Conservation (phyloP, 1,139 yeast genomes). For the Martiniozyma asiatica region DNA sequence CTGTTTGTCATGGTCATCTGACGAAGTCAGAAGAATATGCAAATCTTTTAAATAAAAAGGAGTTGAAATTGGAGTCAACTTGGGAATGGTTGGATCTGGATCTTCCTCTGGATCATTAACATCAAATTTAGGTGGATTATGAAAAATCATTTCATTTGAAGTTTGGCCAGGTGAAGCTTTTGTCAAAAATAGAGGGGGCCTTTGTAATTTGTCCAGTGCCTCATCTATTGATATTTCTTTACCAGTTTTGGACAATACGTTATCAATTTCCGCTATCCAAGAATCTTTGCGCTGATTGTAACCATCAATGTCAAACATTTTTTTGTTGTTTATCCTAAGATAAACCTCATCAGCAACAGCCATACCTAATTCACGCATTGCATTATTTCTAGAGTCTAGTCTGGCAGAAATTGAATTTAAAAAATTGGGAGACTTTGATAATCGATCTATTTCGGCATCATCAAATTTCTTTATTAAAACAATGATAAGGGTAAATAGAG, state of each 20-base stretch:
- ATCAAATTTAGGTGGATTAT: too few relatives aligned
- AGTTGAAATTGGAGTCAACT: slow-evolving; percentile 26
- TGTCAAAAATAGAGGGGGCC: too few relatives aligned
- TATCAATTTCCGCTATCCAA: too few relatives aligned
- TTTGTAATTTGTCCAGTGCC: too few relatives aligned
- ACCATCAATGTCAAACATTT: slow-evolving; percentile 16
- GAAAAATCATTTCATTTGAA: too few relatives aligned
- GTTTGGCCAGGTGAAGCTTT: too few relatives aligned
- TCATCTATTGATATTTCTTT: too few relatives aligned
- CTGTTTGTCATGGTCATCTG: slow-evolving; percentile 28
- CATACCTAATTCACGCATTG: slow-evolving; percentile 20
- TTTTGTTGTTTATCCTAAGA: slow-evolving; percentile 11
- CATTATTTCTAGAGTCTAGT: slow-evolving; percentile 17
- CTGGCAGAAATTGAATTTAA: slow-evolving; percentile 18
- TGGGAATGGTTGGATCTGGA: slow-evolving; percentile 28
- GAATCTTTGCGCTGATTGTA: slow-evolving; percentile 5
- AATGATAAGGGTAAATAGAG: slow-evolving; percentile 12
- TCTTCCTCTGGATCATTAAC: slow-evolving; percentile 44
- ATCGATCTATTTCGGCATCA: slow-evolving; percentile 4
- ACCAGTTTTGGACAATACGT: too few relatives aligned
- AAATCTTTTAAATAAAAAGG: slow-evolving; percentile 58
- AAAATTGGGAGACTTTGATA: slow-evolving; percentile 15
- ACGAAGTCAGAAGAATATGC: slow-evolving; percentile 38
- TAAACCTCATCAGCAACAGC: slow-evolving; percentile 19
- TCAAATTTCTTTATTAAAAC: slow-evolving; percentile 8